Evolutionary conservation across 2,329 filamentous ascomycete species (phyloP).

Genomic region (Exserohilum rostratum): DNA sequence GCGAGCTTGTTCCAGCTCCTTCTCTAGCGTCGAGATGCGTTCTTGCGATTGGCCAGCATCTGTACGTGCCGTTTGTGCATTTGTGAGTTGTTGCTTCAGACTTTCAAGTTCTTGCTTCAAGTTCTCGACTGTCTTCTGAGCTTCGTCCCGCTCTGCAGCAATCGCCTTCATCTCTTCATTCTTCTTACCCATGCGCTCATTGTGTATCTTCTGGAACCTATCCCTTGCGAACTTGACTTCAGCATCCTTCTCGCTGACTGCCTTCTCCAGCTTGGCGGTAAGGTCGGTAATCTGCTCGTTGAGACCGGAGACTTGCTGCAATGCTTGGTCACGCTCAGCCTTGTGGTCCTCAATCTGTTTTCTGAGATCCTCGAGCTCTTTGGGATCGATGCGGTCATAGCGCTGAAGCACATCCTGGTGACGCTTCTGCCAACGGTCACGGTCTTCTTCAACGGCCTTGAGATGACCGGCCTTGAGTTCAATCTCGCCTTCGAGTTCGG

Average conservation of each 20-base stretch:
- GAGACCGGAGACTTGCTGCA: conserved; percentile 56
- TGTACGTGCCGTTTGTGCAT: conserved; percentile 15
- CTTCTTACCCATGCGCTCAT: conserved; percentile 46
- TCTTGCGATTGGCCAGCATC: conserved; percentile 40
- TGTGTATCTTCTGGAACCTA: conserved; percentile 54
- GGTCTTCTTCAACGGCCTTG: conserved; percentile 85
- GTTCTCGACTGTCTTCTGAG: conserved; percentile 45
- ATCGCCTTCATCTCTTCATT: conserved; percentile 55
- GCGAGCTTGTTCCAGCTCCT: conserved; percentile 29
- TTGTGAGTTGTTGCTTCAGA: conserved; percentile 48
- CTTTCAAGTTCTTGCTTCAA: conserved; percentile 65
- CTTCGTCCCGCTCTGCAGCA: conserved; percentile 67
- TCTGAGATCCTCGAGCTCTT: conserved; percentile 88
- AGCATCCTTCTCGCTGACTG: conserved; percentile 27
- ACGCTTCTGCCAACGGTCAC: conserved; percentile 93
- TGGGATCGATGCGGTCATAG: conserved; percentile 92
- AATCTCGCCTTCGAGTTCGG: conserved; percentile 81
- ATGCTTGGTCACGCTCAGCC: conserved; percentile 60
- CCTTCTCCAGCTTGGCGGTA: conserved; percentile 50
- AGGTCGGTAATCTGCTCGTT: conserved; percentile 55
- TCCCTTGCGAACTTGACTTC: conserved; percentile 54
- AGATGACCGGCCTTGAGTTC: conserved; percentile 86
- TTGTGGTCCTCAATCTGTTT: conserved; percentile 67
- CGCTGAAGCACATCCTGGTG: conserved; percentile 95
- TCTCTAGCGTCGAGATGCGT: conserved; percentile 67